Base-by-base conservation (phyloP, 352 stramenopile species). In the Aphanomyces cochlioides region DNA sequence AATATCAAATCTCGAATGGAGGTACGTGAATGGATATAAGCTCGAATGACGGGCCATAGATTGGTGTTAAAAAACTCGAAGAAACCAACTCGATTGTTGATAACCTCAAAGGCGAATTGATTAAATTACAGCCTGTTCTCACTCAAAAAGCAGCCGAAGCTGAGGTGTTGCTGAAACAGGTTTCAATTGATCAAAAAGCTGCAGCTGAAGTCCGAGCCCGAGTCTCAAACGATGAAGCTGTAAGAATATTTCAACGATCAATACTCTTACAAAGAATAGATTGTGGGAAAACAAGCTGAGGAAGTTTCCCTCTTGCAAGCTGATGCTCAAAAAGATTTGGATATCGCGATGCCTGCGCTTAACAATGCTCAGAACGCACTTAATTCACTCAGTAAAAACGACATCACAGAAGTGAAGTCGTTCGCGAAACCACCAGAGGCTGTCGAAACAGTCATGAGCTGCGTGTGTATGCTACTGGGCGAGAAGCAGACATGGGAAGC, bases 11-110 rank as follows among this genome's bases (percentile, higher is more conserved):
- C 75, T 48, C 84, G 95, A 59, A 97, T 98, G 84, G 79, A 90
- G 50, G 50, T 19, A 43, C 39, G 6, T 40, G 45, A 12, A 12
- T 63, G n/a, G 48, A 73, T 19, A 63, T 36, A 8, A 43, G 78
- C 40, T 72, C 2, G 7, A 19, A 34, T 19, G n/a, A 58, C 8
- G n/a, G 28, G 28, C 8, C 50, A 75, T 58, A 58, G 71, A 89
- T 95, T 7, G 95, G 95, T 19, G 85, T 98, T 1, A 85, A 87
- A 59, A 98, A 98, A 67, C 78, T 98, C 3, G 88, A 96, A 38
- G 95, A 98, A 67, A 98, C 95, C 7, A 98, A 98, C 74, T 74
- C 56, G 3, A 92, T 98, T 53, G 95, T 98, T 7, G 94, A 97
- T 65, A 90, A 88, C 3, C 79, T 98, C 3, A 95, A 98, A 72